phyloP scores from a whole-genome alignment of 129 eudicot species.

The Daucus carota region DH1_v3.0 NC_030388.2:21496501-21497000 shows the following conservation, averaged over 20 bases:
- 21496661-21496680: constrained; percentile 78
- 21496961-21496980: constrained; percentile 74
- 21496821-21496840: constrained; percentile 37
- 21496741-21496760: constrained; percentile 58
- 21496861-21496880: constrained; percentile 45
- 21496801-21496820: constrained; percentile 42
- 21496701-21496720: constrained; percentile 71
- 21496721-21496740: constrained; percentile 56
- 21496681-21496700: constrained; percentile 73
- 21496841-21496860: constrained; percentile 68
- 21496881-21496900: constrained; percentile 64
- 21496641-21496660: constrained; percentile 69
- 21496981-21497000: constrained; percentile 73
- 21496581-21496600: constrained; percentile 72
- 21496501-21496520: constrained; percentile 79
- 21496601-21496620: constrained; percentile 76
- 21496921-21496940: constrained; percentile 75
- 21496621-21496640: constrained; percentile 72
- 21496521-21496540: constrained; percentile 71
- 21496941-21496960: constrained; percentile 98
- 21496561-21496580: constrained; percentile 68
- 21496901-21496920: constrained; percentile 74
- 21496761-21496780: constrained; percentile 75
- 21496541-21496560: constrained; percentile 74
- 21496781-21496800: constrained; percentile 56